phyloP scores from a whole-genome alignment of 768 basidiomycete genomes.

The Lepiota subincarnata region DNA sequence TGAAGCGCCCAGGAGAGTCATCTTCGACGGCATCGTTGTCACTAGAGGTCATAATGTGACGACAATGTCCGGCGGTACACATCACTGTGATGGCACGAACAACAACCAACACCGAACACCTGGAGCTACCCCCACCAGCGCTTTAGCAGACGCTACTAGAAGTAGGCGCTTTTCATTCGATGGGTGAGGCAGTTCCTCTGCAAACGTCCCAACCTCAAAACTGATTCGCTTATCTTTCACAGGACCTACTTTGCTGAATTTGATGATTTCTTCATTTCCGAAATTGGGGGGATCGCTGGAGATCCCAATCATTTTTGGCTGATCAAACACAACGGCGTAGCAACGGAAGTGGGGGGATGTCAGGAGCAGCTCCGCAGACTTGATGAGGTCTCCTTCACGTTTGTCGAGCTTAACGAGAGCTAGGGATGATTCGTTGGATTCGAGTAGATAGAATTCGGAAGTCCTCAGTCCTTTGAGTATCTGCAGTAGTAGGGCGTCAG shows the following conservation, averaged over 20 bases:
- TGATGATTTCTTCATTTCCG: slow-evolving; percentile 41
- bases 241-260: slow-evolving; percentile 32
- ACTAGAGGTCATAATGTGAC: slow-evolving; percentile 40
- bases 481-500: slow-evolving; percentile 25
- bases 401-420: slow-evolving; percentile 26
- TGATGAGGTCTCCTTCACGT: slow-evolving; percentile 35
- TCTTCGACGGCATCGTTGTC: slow-evolving; percentile 34
- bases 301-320: slow-evolving; percentile 33
- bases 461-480: slow-evolving; percentile 28
- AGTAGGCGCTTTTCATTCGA: slow-evolving; percentile 32
- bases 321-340: slow-evolving; percentile 29
- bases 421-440: too few species aligned
- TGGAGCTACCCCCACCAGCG: slow-evolving; percentile 39
- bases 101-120: slow-evolving; percentile 26
- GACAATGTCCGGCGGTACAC: slow-evolving; percentile 31
- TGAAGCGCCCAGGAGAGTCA: slow-evolving; percentile 33
- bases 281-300: slow-evolving; percentile 28
- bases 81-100: slow-evolving; percentile 45
- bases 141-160: slow-evolving; percentile 38
- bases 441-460: neutral
- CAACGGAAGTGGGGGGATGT: slow-evolving; percentile 36
- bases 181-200: slow-evolving; percentile 25
- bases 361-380: slow-evolving; percentile 29
- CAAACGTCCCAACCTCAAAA: neutral
- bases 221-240: neutral